Evolutionary conservation across 805 yeast genomes (phyloP).

Genomic region (Limtongozyma cylindracea): DNA sequence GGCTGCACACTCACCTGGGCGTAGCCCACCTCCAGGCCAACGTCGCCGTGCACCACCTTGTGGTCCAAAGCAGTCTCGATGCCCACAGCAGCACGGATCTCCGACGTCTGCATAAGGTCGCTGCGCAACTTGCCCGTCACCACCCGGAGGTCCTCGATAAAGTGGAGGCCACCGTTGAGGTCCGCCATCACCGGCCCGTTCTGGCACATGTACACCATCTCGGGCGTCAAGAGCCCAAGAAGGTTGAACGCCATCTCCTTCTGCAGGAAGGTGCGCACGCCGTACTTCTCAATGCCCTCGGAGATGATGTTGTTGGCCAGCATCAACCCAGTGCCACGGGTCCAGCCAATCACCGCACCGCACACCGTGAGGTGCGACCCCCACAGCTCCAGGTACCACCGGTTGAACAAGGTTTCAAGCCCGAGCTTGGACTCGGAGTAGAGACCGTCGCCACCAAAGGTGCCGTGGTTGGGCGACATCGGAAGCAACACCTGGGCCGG

Average conservation of each 20-base stretch:
- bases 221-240: slow-evolving; percentile 79
- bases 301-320: slow-evolving; percentile 92
- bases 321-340: slow-evolving; percentile 99
- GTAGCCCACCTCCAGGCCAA: slow-evolving; percentile 72
- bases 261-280: slow-evolving; percentile 96
- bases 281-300: slow-evolving; percentile 85
- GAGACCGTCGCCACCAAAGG: slow-evolving; percentile 94
- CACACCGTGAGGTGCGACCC: slow-evolving; percentile 78
- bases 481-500: slow-evolving; percentile 97
- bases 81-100: slow-evolving; percentile 85
- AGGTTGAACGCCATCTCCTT: slow-evolving; percentile 98
- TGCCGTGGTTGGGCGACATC: slow-evolving; percentile 96
- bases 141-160: slow-evolving; percentile 74
- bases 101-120: slow-evolving; percentile 59
- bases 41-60: slow-evolving; percentile 64
- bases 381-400: slow-evolving; percentile 99
- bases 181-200: slow-evolving; percentile 92
- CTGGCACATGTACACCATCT: slow-evolving; percentile 69
- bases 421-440: slow-evolving; percentile 95
- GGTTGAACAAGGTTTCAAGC: slow-evolving; percentile 87
- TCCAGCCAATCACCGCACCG: slow-evolving; percentile 99
- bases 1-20: slow-evolving; percentile 61
- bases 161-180: slow-evolving; percentile 96
- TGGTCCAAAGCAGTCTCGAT: slow-evolving; percentile 82
- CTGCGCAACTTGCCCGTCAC: slow-evolving; percentile 59